Percentiles rank a stretch among this genome's conserved stretches.
Conservation (phyloP, 352 stramenopile species). For the Phytophthora hybrid region DNA sequence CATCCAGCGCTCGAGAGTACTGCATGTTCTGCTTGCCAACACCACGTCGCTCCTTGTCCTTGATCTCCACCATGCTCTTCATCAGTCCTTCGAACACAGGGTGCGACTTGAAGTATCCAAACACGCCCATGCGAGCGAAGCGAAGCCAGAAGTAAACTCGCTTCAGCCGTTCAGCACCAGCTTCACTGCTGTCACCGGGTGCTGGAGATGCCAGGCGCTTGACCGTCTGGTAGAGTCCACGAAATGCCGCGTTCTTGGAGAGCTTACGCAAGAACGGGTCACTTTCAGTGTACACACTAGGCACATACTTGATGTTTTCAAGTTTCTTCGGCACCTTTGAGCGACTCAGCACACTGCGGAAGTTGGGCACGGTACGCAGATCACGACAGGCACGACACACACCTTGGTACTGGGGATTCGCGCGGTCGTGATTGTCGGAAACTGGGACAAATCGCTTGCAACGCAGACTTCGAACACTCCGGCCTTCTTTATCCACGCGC, state of each 20-base stretch:
- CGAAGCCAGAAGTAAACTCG: slow-evolving; percentile 73
- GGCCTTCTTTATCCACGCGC: slow-evolving; percentile 79
- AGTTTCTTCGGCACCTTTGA: slow-evolving; percentile 76
- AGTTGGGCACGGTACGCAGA: slow-evolving; percentile 74
- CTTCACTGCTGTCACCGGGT: slow-evolving; percentile 14
- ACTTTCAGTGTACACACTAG: slow-evolving; percentile 78
- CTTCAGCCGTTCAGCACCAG: slow-evolving; percentile 42
- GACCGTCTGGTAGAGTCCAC: slow-evolving; percentile 69
- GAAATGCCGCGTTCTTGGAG: slow-evolving; percentile 80
- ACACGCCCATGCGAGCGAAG: slow-evolving; percentile 77
- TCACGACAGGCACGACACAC: slow-evolving; percentile 76
- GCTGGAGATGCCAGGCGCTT: slow-evolving; percentile 40
- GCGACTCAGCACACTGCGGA: slow-evolving; percentile 78
- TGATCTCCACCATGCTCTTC: slow-evolving; percentile 84
- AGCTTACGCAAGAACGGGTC: slow-evolving; percentile 83
- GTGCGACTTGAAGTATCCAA: slow-evolving; percentile 74
- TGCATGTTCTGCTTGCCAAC: slow-evolving; percentile 90
- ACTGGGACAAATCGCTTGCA: slow-evolving; percentile 62
- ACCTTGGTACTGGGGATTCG: slow-evolving; percentile 37
- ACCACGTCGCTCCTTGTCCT: slow-evolving; percentile 82
- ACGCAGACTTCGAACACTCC: slow-evolving; percentile 77
- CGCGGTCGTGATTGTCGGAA: slow-evolving; percentile 23
- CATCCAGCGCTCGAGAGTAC: slow-evolving; percentile 74
- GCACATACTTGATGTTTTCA: slow-evolving; percentile 85
- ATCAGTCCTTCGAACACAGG: slow-evolving; percentile 81